Percentiles rank a stretch among this genome's conserved stretches.
Conservation (phyloP, 208 protist species). For the Wallacemonas sp. region DNA sequence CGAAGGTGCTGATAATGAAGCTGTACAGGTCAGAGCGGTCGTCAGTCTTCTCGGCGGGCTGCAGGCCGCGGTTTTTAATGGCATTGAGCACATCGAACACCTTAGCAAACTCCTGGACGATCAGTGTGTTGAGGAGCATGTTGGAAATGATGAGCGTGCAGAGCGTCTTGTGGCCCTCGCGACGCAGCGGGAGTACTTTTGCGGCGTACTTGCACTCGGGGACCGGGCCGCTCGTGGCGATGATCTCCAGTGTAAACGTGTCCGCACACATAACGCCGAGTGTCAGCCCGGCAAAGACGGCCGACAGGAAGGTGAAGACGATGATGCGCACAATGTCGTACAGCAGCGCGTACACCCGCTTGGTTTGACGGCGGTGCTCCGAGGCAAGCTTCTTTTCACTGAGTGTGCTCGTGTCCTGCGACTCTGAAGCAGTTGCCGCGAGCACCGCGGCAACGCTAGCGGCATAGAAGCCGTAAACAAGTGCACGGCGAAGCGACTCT, state of each 20-base stretch:
- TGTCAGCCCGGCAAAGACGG: constrained; percentile 88
- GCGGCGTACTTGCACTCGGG: constrained; percentile 82
- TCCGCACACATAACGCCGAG: constrained; percentile 90
- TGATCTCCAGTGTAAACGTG: constrained; percentile 87
- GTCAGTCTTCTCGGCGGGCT: constrained; percentile 20
- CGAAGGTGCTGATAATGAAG: constrained; percentile 76
- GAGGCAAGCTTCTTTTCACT: constrained; percentile 19
- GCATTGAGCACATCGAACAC: constrained; percentile 59
- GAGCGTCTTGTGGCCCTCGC: constrained; percentile 80
- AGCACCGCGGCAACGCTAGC: neutral
- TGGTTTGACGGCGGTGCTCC: constrained; percentile 37
- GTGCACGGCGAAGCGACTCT: neutral
- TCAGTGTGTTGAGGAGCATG: constrained; percentile 88
- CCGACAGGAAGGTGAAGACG: constrained; percentile 77
- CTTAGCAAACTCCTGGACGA: constrained; percentile 74
- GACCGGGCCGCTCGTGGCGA: constrained; percentile 77
- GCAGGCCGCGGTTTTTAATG: constrained; percentile 23
- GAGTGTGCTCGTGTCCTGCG: neutral
- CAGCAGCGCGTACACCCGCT: constrained; percentile 65
- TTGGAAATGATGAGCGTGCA: constrained; percentile 89
- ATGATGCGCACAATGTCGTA: constrained; percentile 53
- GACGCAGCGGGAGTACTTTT: constrained; percentile 73
- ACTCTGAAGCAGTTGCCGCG: neutral
- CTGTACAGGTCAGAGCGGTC: constrained; percentile 40
- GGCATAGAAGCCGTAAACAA: neutral